Evolutionary conservation across 768 basidiomycete species (phyloP).

Genomic region (Artomyces pyxidatus): DNA sequence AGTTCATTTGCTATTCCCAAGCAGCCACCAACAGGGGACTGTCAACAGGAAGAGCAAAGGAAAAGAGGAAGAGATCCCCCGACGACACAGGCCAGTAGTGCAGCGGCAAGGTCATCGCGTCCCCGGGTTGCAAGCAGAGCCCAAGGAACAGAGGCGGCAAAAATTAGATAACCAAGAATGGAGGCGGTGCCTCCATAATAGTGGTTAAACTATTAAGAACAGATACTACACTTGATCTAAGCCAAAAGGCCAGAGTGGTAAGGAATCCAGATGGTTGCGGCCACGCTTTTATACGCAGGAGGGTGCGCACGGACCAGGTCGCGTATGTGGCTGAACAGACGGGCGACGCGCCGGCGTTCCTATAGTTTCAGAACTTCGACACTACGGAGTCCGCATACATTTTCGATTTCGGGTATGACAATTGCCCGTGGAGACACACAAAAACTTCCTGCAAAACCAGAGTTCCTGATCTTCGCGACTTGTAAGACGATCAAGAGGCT

Average conservation of each 20-base stretch:
- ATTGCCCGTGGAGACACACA: no score
- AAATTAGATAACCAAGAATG: slow-evolving; percentile 27
- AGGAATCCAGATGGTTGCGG: slow-evolving; percentile 18
- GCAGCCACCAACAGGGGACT: neutral
- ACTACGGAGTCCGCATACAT: no score
- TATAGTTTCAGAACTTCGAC: no score
- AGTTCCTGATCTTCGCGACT: no score
- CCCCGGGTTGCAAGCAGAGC: slow-evolving; percentile 3
- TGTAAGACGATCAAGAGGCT: no score
- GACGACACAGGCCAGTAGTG: slow-evolving; percentile 2
- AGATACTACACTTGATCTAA: slow-evolving; percentile 98
- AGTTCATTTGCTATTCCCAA: neutral
- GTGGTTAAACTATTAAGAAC: slow-evolving; percentile 77
- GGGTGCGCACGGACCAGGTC: neutral
- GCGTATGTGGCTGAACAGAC: no score
- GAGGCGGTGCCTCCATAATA: slow-evolving; percentile 27
- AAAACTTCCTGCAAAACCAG: no score
- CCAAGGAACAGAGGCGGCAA: slow-evolving; percentile 21
- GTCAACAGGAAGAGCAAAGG: neutral
- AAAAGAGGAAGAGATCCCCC: neutral
- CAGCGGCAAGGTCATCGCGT: slow-evolving; percentile 3
- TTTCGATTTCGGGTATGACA: no score
- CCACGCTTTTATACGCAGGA: neutral
- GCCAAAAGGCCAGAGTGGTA: slow-evolving; percentile 93
- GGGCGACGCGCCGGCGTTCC: no score